Percentiles rank a stretch among this genome's conserved stretches.
These are phyloP conservation scores for Penicillium bovifimosum DNA, from an alignment of 495 filamentous ascomycete genomes.

Conservation along the genomic window DNA sequence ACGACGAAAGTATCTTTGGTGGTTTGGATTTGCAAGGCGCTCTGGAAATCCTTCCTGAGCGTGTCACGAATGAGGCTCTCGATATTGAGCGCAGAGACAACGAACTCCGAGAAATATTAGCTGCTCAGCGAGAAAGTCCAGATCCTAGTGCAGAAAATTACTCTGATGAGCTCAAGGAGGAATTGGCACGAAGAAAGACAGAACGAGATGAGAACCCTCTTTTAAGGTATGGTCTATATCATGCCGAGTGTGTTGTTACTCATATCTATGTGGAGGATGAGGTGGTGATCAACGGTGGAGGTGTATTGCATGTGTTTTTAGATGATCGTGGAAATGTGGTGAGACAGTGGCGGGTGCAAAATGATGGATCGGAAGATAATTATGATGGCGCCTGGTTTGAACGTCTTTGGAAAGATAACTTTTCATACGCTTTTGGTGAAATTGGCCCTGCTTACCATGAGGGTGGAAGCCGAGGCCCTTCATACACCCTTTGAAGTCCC, in stretches of 20 bases:
- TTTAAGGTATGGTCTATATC: neutral
- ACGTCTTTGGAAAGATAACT: conserved; percentile 6
- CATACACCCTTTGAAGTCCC: too few species aligned
- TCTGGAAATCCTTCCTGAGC: conserved; percentile 5
- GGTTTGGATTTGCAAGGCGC: conserved; percentile 1
- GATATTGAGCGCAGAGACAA: too few species aligned
- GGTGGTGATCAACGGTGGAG: conserved; percentile 1
- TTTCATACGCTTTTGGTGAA: conserved; percentile 1
- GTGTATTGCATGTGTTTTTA: conserved; percentile 10
- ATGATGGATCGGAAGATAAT: conserved; percentile 2
- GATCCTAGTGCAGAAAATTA: too few species aligned
- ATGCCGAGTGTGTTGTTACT: conserved; percentile 22
- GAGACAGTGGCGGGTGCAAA: conserved; percentile 9
- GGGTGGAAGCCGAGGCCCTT: neutral
- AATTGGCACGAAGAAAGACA: too few species aligned
- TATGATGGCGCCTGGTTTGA: conserved; percentile 10
- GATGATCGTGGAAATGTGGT: conserved; percentile 16
- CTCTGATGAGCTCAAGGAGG: too few species aligned
- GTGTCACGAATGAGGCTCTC: neutral
- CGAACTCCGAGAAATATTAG: too few species aligned
- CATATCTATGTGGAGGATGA: conserved; percentile 4
- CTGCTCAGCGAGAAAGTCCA: too few species aligned
- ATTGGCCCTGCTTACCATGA: conserved; percentile 5
- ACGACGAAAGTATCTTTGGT: conserved; percentile 4
- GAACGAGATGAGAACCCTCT: too few species aligned